Evolutionary conservation across 2,329 filamentous ascomycete species (phyloP).

Genomic region (Thielaviopsis euricoi): DNA sequence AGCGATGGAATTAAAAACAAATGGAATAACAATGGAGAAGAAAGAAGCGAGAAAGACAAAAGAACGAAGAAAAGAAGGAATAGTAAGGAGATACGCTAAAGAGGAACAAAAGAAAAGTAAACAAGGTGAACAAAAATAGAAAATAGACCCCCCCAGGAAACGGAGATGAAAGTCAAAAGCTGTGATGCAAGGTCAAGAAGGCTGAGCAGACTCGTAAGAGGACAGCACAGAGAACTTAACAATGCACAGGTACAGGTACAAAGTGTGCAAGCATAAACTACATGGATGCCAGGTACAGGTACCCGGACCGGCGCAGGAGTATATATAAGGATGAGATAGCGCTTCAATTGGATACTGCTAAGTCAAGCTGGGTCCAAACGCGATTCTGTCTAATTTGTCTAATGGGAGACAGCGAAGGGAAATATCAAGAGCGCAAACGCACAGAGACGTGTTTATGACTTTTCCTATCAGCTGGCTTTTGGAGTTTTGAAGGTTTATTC

Average conservation of each 20-base stretch:
- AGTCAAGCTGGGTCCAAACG: neutral
- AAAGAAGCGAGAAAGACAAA: neutral
- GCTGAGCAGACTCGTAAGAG: neutral
- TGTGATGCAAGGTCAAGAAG: neutral
- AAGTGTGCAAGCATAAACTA: neutral
- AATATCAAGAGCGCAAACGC: neutral
- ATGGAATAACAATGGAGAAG: neutral
- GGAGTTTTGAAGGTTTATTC: neutral
- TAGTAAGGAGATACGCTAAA: neutral
- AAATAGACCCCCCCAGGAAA: neutral
- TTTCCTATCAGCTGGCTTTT: neutral
- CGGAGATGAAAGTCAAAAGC: neutral
- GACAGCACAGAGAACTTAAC: neutral
- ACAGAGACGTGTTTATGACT: neutral
- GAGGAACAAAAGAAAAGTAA: neutral
- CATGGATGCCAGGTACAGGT: neutral
- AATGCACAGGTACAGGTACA: neutral
- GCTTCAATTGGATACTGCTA: neutral
- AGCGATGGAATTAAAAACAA: neutral
- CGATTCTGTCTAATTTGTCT: neutral
- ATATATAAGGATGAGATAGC: neutral
- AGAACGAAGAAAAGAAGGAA: neutral
- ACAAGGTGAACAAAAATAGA: neutral
- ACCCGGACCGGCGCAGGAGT: neutral
- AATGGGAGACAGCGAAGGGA: neutral